Percentiles rank a stretch among this genome's conserved stretches.
phyloP scores from a whole-genome alignment of 371 early-diverging fungal genomes.

The Batkoa obscura region DNA sequence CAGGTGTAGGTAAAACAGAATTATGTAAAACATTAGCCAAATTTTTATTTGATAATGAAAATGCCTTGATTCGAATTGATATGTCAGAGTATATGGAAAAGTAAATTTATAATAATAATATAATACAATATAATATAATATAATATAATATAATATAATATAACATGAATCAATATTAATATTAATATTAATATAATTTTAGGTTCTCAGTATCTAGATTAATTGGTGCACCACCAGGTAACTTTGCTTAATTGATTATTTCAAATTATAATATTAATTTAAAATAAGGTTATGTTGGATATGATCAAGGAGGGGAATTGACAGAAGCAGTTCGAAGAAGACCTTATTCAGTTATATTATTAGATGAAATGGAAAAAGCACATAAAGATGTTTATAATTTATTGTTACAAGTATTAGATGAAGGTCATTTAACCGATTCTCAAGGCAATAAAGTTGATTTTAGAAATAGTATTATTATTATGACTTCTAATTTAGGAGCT shows the following conservation, averaged over 20 bases:
- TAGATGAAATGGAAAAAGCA: conserved; percentile 91
- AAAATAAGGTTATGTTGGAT: conserved; percentile 44
- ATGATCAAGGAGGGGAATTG: conserved; percentile 67
- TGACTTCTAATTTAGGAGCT: conserved; percentile 71
- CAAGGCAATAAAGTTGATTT: conserved; percentile 74
- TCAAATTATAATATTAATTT: not conserved
- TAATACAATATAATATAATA: not conserved
- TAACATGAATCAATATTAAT: not conserved
- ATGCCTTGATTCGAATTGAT: conserved; percentile 71
- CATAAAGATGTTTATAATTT: conserved; percentile 57
- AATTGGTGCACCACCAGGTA: conserved; percentile 76
- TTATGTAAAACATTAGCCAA: conserved; percentile 75
- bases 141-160: not conserved
- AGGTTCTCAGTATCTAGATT: conserved; percentile 57
- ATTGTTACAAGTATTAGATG: conserved; percentile 73
- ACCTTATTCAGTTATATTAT: conserved; percentile 70
- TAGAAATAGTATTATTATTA: conserved; percentile 80
- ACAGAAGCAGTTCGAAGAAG: conserved; percentile 79
- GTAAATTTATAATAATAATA: conserved; percentile 8
- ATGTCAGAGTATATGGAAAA: conserved; percentile 84
- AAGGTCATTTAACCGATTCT: conserved; percentile 70
- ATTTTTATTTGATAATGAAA: conserved; percentile 73
- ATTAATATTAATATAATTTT: not conserved
- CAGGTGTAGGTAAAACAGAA: conserved; percentile 78
- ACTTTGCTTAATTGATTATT: no score